Base-by-base conservation (phyloP, 495 filamentous ascomycete species). In the Hypomontagnella monticulosa region DNA sequence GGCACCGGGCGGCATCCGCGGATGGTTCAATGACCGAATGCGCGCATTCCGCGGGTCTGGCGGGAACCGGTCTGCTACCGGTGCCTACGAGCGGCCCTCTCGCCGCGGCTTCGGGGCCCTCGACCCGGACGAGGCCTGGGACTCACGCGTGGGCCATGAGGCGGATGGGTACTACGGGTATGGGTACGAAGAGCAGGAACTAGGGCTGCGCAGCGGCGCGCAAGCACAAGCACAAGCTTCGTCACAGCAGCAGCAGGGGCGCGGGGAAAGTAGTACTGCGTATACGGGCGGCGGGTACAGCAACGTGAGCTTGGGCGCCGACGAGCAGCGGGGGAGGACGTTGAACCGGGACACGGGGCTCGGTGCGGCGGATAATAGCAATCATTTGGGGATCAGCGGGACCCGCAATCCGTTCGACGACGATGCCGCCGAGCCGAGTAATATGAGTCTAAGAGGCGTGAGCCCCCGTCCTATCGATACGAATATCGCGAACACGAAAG, bases 71-170 rank as follows among this genome's bases (percentile, higher is more conserved):
- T 83, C 79, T 12, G 83, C 85, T 8, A 71, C 80, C 0, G 87
- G 87, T 52, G 87, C 87, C 19, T 91, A 91, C 78, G 89, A 91
- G 69, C 69, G 76, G 30, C 73, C 74, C 5, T 70, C 76, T 8
- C 72, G 49, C 18, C 71, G 81, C 37, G 79, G 79, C 37, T 81
- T 80, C 73, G 79, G 80, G 34, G 69, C 81, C 15, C 77, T 89
- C 23, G 89, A 92, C 69, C 88, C 87, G 0, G 89, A 92, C 72
- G 88, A 89, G 58, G 88, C 89, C 19, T 92, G 89, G 89, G 88
- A 91, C 77, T 65, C 88, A 47, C 71, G 86, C 33, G 88, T 92
- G 3, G 87, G 85, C 34, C 76, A 82, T 50, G 88, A 88, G 69
- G 84, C 82, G 11, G 84, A 86, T 67, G 83, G 79, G 5, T 54